Percentiles rank a stretch among this genome's conserved stretches.
These are phyloP conservation scores for Epichloe uncinata DNA, from an alignment of 2,329 filamentous ascomycete species.

Conservation along the genomic window DNA sequence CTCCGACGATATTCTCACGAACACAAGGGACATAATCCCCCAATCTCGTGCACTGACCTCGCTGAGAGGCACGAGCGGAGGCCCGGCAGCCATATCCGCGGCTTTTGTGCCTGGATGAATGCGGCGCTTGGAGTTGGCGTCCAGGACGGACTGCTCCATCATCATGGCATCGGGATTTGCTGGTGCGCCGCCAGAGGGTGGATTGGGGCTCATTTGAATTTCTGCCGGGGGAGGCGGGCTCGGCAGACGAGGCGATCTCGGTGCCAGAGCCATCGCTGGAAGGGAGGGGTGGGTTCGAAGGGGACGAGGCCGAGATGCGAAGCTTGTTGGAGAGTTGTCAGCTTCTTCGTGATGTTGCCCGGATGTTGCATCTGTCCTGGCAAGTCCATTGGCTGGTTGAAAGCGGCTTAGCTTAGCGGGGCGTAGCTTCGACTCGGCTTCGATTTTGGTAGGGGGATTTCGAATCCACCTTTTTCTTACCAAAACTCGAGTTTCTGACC, in stretches of 20 bases:
- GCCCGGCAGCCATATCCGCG: constrained; percentile 85
- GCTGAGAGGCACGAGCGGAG: constrained; percentile 70
- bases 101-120: constrained; percentile 88
- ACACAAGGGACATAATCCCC: no score
- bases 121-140: constrained; percentile 64
- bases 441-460: background rate
- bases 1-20: no score
- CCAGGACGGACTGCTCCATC: constrained; percentile 50
- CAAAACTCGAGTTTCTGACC: background rate
- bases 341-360: no score
- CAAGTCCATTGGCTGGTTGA: background rate
- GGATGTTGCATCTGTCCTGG: no score
- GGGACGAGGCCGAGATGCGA: background rate
- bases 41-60: constrained; percentile 44
- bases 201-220: constrained; percentile 75
- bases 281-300: background rate
- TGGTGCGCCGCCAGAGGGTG: constrained; percentile 47
- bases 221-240: constrained; percentile 94
- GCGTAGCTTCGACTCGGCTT: background rate
- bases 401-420: constrained; percentile 7
- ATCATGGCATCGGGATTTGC: constrained; percentile 45
- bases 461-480: background rate
- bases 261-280: constrained; percentile 42
- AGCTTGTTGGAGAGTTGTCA: background rate
- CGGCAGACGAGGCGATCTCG: constrained; percentile 81